These are phyloP conservation scores for Arthrobotrys musiformis DNA, from an alignment of 2,329 filamentous ascomycete genomes.

Conservation along the genomic window DNA sequence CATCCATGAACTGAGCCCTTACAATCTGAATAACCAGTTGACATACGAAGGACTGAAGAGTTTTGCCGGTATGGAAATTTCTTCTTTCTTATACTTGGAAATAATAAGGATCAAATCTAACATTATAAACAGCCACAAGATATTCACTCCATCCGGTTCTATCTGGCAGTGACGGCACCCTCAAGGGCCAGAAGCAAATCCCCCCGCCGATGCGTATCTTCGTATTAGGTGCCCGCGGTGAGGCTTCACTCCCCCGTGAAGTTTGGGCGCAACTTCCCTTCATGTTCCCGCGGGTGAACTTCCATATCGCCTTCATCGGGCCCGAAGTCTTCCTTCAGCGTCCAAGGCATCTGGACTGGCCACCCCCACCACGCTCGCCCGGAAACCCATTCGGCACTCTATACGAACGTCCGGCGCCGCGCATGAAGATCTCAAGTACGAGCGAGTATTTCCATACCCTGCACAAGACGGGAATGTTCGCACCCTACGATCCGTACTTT, in stretches of 20 bases:
- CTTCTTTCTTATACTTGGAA: background rate
- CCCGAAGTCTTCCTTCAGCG: conserved; percentile 96
- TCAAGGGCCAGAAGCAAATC: conserved; percentile 74
- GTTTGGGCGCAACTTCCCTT: conserved; percentile 95
- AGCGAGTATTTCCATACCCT: conserved; percentile 98
- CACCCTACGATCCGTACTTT: conserved; percentile 97
- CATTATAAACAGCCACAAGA: conserved; percentile 73
- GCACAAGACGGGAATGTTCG: conserved; percentile 88
- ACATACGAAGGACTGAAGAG: conserved; percentile 92
- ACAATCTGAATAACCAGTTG: conserved; percentile 79
- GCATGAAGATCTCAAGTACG: conserved; percentile 96
- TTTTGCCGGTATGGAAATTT: conserved; percentile 76
- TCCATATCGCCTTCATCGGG: conserved; percentile 93
- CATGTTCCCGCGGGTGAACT: conserved; percentile 88
- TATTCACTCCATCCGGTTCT: conserved; percentile 92
- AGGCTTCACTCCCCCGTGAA: conserved; percentile 92
- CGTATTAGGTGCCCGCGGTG: conserved; percentile 92
- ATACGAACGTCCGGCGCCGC: conserved; percentile 84
- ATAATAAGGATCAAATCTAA: conserved; percentile 33
- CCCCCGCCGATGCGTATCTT: conserved; percentile 92
- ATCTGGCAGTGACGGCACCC: conserved; percentile 67
- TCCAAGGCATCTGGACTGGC: conserved; percentile 79
- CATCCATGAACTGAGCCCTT: conserved; percentile 92
- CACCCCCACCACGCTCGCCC: conserved; percentile 84
- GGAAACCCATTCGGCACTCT: conserved; percentile 93